Percentiles rank a stretch among this genome's conserved stretches.
Evolutionary conservation across 2,329 filamentous ascomycete genomes (phyloP).

Genomic region (Fusarium fracticaudum): DNA sequence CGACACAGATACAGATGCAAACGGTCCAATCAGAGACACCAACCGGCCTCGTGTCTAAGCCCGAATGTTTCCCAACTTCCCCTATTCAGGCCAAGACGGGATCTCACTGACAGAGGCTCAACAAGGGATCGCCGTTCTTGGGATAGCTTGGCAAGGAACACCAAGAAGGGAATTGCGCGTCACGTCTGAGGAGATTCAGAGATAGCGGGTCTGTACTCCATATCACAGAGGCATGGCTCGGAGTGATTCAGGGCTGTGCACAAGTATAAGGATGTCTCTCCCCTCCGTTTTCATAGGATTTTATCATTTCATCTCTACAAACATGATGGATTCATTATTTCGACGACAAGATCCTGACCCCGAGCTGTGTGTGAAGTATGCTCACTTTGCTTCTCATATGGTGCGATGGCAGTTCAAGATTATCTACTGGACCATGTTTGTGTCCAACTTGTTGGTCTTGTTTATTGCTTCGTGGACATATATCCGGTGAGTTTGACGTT

Average conservation of each 20-base stretch:
- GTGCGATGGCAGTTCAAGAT: slow-evolving; percentile 55
- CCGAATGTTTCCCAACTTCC: slow-evolving; percentile 16
- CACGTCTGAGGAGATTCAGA: slow-evolving; percentile 22
- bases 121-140: slow-evolving; percentile 37
- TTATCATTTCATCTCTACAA: background rate
- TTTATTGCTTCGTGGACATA: slow-evolving; percentile 56
- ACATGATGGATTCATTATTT: slow-evolving; percentile 36
- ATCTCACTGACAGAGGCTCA: slow-evolving; percentile 5
- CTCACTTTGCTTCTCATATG: slow-evolving; percentile 56
- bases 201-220: slow-evolving; percentile 32
- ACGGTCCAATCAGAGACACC: slow-evolving; percentile 18
- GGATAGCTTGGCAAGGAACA: slow-evolving; percentile 36
- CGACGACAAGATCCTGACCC: slow-evolving; percentile 24
- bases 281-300: background rate
- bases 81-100: slow-evolving; percentile 11
- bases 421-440: slow-evolving; percentile 59
- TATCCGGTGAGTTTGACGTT: slow-evolving; percentile 47
- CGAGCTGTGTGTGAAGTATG: slow-evolving; percentile 52
- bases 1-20: slow-evolving; percentile 29
- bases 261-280: slow-evolving; percentile 29
- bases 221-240: background rate
- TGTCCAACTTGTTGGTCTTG: slow-evolving; percentile 55
- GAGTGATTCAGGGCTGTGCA: slow-evolving; percentile 12
- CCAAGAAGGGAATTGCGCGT: slow-evolving; percentile 39
- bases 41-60: slow-evolving; percentile 29